These are phyloP conservation scores for Euphorbia celastroides DNA, from an alignment of 441 rosid genomes.

Conservation along the genomic window DNA sequence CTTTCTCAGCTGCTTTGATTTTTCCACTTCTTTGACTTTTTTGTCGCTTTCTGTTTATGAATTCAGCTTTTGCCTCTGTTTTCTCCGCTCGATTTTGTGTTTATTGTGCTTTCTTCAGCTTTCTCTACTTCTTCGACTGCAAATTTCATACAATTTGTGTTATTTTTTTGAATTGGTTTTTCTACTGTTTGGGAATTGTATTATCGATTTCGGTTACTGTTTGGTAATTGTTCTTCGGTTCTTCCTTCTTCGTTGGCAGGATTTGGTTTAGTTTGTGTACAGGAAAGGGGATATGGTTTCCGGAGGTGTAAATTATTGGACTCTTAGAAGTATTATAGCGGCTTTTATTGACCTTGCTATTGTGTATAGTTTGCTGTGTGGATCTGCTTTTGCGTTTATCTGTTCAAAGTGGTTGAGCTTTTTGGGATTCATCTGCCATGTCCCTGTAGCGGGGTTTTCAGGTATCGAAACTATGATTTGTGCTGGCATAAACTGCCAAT, in stretches of 20 bases:
- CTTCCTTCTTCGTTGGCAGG: conserved; percentile 2
- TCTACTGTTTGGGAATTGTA: not conserved
- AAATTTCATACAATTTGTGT: not conserved
- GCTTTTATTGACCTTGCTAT: conserved; percentile 66
- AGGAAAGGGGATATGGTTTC: conserved; percentile 31
- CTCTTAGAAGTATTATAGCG: conserved; percentile 45
- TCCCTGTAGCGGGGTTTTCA: conserved; percentile 54
- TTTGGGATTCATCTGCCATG: conserved; percentile 58
- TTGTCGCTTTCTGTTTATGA: not conserved
- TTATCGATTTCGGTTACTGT: not conserved
- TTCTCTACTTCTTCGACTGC: conserved; percentile 10
- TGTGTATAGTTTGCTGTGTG: conserved; percentile 50
- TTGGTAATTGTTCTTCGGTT: not conserved
- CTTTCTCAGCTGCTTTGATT: not conserved
- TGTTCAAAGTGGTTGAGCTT: conserved; percentile 46
- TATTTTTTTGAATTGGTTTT: too few species aligned
- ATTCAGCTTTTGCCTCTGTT: not conserved
- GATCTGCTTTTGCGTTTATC: conserved; percentile 41
- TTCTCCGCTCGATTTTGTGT: not conserved
- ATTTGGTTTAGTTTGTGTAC: not conserved
- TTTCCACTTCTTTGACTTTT: not conserved
- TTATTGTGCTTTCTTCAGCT: not conserved
- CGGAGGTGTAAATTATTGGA: conserved; percentile 51
- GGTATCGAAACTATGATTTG: conserved; percentile 26
- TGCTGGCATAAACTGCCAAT: conserved; percentile 47